These are phyloP conservation scores for Hyphopichia buzzinii DNA, from an alignment of 1,139 yeast genomes.

Conservation along the genomic window DNA sequence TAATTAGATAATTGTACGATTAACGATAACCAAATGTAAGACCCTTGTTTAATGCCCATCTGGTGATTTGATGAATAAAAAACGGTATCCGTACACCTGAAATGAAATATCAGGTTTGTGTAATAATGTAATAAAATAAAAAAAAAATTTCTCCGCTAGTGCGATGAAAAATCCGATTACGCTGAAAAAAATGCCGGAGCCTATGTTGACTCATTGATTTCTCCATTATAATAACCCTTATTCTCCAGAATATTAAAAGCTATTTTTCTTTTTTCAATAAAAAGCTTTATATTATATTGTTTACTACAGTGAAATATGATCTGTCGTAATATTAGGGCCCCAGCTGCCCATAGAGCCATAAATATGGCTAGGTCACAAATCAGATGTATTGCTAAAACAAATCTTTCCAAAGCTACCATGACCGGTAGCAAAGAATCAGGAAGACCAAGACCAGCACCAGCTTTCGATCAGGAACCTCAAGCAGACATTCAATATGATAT, in stretches of 20 bases:
- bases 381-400: slow-evolving; percentile 34
- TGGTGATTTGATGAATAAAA: too few species aligned
- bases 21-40: too few species aligned
- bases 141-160: slow-evolving; percentile 3
- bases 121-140: neutral
- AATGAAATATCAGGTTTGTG: neutral
- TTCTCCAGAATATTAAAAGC: too few species aligned
- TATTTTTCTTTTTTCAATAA: too few species aligned
- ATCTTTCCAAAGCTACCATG: slow-evolving; percentile 35
- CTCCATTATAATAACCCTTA: neutral
- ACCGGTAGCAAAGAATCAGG: slow-evolving; percentile 16
- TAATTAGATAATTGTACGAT: neutral
- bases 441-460: slow-evolving; percentile 41
- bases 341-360: slow-evolving; percentile 6
- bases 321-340: slow-evolving; percentile 9
- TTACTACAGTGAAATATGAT: slow-evolving; percentile 7
- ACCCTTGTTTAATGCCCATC: too few species aligned
- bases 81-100: too few species aligned
- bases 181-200: slow-evolving; percentile 1
- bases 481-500: slow-evolving; percentile 13
- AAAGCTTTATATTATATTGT: too few species aligned
- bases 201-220: neutral
- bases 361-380: slow-evolving; percentile 13
- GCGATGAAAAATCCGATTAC: slow-evolving; percentile 4
- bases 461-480: slow-evolving; percentile 28